These are phyloP conservation scores for Ligustrum vulgare DNA, from an alignment of 257 asterid genomes.

Conservation along the genomic window DNA sequence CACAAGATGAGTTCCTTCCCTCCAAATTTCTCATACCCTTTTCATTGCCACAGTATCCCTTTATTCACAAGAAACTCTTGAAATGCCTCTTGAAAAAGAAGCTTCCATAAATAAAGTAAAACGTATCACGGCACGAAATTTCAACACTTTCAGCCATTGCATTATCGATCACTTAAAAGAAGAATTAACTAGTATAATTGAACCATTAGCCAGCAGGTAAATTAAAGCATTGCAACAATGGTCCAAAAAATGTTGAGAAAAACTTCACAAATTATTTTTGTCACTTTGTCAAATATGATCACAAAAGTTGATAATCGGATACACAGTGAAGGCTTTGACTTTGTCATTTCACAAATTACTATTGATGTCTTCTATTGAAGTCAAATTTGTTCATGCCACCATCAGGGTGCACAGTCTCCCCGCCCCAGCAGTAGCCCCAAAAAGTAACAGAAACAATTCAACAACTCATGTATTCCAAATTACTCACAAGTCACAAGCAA, in stretches of 20 bases:
- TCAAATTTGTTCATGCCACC: background rate
- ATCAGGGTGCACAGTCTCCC: background rate
- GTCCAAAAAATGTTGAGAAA: background rate
- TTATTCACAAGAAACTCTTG: too few species aligned
- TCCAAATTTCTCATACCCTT: background rate
- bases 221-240: background rate
- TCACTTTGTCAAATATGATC: background rate
- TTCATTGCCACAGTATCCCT: background rate
- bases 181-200: background rate
- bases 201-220: background rate
- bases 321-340: background rate
- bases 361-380: background rate
- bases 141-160: background rate
- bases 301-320: background rate
- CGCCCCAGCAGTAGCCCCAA: background rate
- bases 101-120: background rate
- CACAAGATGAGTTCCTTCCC: background rate
- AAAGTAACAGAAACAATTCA: background rate
- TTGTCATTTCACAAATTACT: background rate
- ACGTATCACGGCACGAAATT: background rate
- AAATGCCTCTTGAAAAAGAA: background rate
- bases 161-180: background rate
- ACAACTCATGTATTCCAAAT: background rate
- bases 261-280: background rate
- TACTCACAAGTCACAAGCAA: too few species aligned